phyloP scores from a whole-genome alignment of 176 grass and related monocot genomes.

The Carex cristatella region DNA sequence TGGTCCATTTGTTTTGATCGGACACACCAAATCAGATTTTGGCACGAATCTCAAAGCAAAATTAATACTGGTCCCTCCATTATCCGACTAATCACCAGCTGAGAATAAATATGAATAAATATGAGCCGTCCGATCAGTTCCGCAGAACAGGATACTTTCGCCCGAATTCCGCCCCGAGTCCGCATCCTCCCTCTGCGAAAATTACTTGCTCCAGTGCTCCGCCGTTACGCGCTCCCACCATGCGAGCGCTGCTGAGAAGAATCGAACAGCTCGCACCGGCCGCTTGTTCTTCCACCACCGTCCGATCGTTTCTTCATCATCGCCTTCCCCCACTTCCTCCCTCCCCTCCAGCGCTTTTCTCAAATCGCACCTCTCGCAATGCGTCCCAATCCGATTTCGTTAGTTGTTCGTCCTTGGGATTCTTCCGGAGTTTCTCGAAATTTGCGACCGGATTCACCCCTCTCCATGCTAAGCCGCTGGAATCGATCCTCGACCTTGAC shows the following conservation, averaged over 20 bases:
- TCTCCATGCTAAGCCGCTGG: slow-evolving; percentile 48
- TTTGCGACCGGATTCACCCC: slow-evolving; percentile 82
- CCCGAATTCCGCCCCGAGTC: no score
- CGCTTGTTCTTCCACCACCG: slow-evolving; percentile 18
- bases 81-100: no score
- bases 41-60: no score
- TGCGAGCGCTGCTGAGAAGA: slow-evolving; percentile 29
- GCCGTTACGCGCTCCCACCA: not conserved
- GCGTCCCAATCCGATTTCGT: slow-evolving; percentile 19
- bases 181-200: no score
- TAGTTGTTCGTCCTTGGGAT: slow-evolving; percentile 28
- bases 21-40: no score
- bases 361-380: not conserved
- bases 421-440: slow-evolving; percentile 41
- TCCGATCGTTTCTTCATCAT: slow-evolving; percentile 13
- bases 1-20: no score
- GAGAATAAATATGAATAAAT: no score
- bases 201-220: no score
- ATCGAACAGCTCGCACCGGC: slow-evolving; percentile 16
- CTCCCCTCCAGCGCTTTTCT: not conserved
- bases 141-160: no score
- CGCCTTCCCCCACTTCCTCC: not conserved
- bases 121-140: no score
- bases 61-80: no score
- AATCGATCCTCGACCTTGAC: slow-evolving; percentile 75